Evolutionary conservation across 2,329 filamentous ascomycete genomes (phyloP).

Genomic region (Achaetomium macrosporum): DNA sequence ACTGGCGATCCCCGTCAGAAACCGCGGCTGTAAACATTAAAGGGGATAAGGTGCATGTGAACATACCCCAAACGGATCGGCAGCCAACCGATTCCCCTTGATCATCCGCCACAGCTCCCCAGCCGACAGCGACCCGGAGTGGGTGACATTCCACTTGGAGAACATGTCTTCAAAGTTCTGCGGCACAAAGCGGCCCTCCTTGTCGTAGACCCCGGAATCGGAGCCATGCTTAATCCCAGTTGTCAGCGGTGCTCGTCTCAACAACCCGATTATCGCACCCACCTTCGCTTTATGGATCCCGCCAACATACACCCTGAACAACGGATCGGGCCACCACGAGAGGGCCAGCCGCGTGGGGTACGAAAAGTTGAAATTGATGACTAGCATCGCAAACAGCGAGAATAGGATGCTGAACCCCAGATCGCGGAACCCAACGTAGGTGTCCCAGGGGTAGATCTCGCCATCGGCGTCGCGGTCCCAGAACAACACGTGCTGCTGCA

Average conservation of each 20-base stretch:
- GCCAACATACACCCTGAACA: conserved; percentile 34
- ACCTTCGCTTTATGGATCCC: conserved; percentile 39
- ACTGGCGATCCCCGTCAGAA: conserved; percentile 9
- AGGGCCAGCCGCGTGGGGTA: conserved; percentile 37
- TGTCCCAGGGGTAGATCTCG: conserved; percentile 35
- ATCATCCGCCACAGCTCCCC: conserved; percentile 33
- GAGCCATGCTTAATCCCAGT: conserved; percentile 35
- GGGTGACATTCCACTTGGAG: conserved; percentile 37
- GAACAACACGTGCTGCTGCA: conserved; percentile 38
- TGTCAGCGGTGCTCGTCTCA: background rate
- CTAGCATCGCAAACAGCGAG: conserved; percentile 33
- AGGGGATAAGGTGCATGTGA: background rate
- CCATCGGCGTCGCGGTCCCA: conserved; percentile 39
- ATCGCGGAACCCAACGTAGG: conserved; percentile 35
- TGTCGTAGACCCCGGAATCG: conserved; percentile 42
- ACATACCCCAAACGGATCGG: conserved; percentile 41
- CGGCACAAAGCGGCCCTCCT: conserved; percentile 42
- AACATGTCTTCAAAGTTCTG: conserved; percentile 48
- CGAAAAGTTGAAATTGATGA: conserved; percentile 40
- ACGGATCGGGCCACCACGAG: conserved; percentile 33
- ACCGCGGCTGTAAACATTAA: background rate
- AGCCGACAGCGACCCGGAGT: conserved; percentile 35
- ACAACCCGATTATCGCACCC: background rate
- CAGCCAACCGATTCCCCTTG: conserved; percentile 36
- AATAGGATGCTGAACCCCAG: conserved; percentile 37